Conservation (phyloP, 176 grass and related monocot species). For the Aegilops longissima region DNA sequence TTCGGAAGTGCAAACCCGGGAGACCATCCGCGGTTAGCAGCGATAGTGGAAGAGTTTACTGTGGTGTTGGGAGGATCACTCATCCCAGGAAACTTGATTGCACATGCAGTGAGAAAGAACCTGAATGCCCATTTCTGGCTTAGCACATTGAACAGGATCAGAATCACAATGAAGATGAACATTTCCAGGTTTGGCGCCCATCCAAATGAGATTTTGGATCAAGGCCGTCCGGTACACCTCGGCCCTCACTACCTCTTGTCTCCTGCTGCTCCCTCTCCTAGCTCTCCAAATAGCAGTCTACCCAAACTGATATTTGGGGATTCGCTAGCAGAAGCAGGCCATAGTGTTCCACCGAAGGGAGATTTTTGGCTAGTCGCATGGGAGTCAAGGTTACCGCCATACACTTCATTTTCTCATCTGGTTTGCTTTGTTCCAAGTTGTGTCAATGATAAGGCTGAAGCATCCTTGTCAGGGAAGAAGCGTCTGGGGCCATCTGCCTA, state of each 20-base stretch:
- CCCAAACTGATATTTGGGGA: neutral
- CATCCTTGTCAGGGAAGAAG: neutral
- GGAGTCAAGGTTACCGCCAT: neutral
- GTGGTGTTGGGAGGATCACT: too few relatives aligned
- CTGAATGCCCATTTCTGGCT: too few relatives aligned
- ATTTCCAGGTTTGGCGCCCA: too few relatives aligned
- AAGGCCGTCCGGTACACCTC: too few relatives aligned
- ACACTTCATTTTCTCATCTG: neutral
- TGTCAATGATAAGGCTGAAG: neutral
- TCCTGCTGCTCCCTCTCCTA: neutral
- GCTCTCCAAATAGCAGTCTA: neutral
- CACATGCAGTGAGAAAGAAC: too few relatives aligned
- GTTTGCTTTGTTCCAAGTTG: neutral
- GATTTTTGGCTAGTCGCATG: neutral
- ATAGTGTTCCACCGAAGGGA: neutral
- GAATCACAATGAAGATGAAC: too few relatives aligned
- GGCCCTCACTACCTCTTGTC: neutral
- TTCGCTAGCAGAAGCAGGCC: neutral
- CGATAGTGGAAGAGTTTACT: too few relatives aligned
- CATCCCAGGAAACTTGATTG: too few relatives aligned
- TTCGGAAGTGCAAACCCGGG: too few relatives aligned
- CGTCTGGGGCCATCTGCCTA: neutral
- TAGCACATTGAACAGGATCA: too few relatives aligned
- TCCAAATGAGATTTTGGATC: too few relatives aligned
- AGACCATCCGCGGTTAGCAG: too few relatives aligned